Percentiles rank a stretch among this genome's conserved stretches.
These are phyloP conservation scores for Leccinum olivaceopallidum DNA, from an alignment of 768 basidiomycete genomes.

Conservation along the genomic window DNA sequence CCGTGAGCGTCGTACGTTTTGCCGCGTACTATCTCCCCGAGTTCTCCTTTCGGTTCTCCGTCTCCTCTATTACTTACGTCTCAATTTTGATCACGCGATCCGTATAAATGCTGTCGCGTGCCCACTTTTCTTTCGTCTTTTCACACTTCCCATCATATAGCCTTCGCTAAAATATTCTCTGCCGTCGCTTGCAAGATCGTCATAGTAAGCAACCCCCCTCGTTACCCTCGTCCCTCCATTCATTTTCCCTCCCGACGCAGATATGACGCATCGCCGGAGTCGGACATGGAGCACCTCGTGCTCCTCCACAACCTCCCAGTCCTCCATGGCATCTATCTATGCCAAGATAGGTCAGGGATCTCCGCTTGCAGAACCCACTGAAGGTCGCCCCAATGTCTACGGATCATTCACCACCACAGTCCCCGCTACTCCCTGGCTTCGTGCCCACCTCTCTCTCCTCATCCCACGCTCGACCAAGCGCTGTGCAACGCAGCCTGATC, in stretches of 20 bases:
- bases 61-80: conserved; percentile 10
- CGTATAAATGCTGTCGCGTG: conserved; percentile 32
- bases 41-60: conserved; percentile 3
- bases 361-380: conserved; percentile 24
- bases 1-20: neutral
- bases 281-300: conserved; percentile 24
- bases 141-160: neutral
- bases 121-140: conserved; percentile 5
- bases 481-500: conserved; percentile 5
- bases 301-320: conserved; percentile 25
- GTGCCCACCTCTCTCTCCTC: conserved; percentile 16
- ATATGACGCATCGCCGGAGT: conserved; percentile 7
- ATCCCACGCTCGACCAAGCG: conserved; percentile 16
- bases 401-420: conserved; percentile 44
- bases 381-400: conserved; percentile 28
- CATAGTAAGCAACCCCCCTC: neutral
- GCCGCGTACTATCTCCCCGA: conserved; percentile 17
- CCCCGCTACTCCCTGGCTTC: conserved; percentile 35
- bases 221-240: neutral
- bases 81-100: conserved; percentile 5
- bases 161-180: neutral
- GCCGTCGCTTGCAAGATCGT: neutral
- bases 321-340: conserved; percentile 27
- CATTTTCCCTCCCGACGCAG: neutral
- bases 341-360: conserved; percentile 23